Conservation (phyloP, 805 yeast genomes). For the Yamadazyma tumulicola region DNA sequence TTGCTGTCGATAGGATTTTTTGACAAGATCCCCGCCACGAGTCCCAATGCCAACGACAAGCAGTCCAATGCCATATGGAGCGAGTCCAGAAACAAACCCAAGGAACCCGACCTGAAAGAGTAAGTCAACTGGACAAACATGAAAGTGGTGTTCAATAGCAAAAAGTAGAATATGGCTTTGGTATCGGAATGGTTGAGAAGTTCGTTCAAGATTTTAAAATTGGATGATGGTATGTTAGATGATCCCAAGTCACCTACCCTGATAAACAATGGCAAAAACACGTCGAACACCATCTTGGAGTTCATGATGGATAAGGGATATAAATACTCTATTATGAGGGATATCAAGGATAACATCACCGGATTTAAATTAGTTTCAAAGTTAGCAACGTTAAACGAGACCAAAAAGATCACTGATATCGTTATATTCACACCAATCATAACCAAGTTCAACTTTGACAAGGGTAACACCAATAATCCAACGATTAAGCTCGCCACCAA, state of each 20-base stretch:
- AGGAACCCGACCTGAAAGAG: slow-evolving; percentile 87
- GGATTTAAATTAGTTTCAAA: slow-evolving; percentile 2
- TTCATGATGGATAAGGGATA: slow-evolving; percentile 3
- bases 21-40: slow-evolving; percentile 69
- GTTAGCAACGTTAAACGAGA: slow-evolving; percentile 2
- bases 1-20: slow-evolving; percentile 45
- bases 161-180: slow-evolving; percentile 81
- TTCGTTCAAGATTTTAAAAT: slow-evolving; percentile 16
- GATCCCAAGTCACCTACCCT: background rate
- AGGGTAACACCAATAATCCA: background rate
- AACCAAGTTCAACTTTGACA: background rate
- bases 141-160: slow-evolving; percentile 81
- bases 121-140: slow-evolving; percentile 93
- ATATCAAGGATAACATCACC: slow-evolving; percentile 1
- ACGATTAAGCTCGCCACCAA: background rate
- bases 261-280: slow-evolving; percentile 3
- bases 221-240: background rate
- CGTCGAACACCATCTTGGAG: slow-evolving; percentile 1
- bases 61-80: slow-evolving; percentile 97
- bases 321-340: slow-evolving; percentile 1
- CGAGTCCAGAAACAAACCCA: slow-evolving; percentile 89
- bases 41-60: slow-evolving; percentile 81
- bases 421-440: slow-evolving; percentile 1
- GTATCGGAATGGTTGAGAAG: slow-evolving; percentile 55
- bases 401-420: background rate